A percentile compares a stretch with the other conserved stretches of the same genome.
These are phyloP conservation scores for Macrophomina tecta DNA, from an alignment of 2,329 filamentous ascomycete species.

Conservation along the genomic window DNA sequence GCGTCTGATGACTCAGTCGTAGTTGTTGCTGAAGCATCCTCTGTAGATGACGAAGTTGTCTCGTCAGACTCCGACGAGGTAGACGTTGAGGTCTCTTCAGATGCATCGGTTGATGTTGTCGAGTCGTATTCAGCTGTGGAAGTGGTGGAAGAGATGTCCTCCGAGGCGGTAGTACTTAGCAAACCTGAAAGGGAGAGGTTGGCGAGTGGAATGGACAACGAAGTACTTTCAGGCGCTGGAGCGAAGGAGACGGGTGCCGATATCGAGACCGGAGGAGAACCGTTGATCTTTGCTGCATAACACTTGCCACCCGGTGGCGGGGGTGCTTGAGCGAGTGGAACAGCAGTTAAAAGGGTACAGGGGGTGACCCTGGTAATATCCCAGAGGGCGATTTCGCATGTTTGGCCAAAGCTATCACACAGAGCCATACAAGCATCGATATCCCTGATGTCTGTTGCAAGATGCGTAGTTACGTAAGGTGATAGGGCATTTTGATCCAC, in stretches of 20 bases:
- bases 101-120: neutral
- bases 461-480: slow-evolving; percentile 1
- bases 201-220: neutral
- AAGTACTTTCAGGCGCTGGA: neutral
- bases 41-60: neutral
- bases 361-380: neutral
- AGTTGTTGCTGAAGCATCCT: neutral
- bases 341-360: slow-evolving; percentile 3
- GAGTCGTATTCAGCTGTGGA: neutral
- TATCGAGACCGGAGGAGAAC: neutral
- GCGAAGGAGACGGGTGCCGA: neutral
- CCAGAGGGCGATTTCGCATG: slow-evolving; percentile 18
- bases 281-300: slow-evolving; percentile 4
- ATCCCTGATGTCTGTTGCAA: slow-evolving; percentile 3
- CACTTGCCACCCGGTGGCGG: neutral
- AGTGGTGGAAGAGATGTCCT: neutral
- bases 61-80: neutral
- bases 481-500: neutral
- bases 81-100: neutral
- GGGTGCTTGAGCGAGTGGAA: neutral
- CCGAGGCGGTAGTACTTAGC: neutral
- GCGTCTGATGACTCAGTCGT: neutral
- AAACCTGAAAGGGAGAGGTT: neutral
- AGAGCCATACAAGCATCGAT: slow-evolving; percentile 11
- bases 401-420: neutral